Percentiles rank a stretch among this genome's conserved stretches.
These are phyloP conservation scores for Leptographium procerum DNA, from an alignment of 2,329 filamentous ascomycete genomes.

Conservation along the genomic window DNA sequence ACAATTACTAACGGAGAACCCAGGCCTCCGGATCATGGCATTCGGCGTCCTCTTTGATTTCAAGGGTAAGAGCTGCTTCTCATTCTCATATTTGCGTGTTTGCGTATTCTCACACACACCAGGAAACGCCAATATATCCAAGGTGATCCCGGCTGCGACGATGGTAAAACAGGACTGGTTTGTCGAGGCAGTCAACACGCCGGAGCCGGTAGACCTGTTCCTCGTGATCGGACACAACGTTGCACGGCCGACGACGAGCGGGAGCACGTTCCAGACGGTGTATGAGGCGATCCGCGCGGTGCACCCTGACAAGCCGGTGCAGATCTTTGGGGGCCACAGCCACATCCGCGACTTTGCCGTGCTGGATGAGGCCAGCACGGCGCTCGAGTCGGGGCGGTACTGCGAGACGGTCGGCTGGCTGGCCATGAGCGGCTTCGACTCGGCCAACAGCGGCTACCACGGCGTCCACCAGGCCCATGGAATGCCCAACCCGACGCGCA, in stretches of 20 bases:
- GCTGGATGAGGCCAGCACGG: conserved; percentile 50
- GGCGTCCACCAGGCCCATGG: conserved; percentile 24
- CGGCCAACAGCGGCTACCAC: conserved; percentile 28
- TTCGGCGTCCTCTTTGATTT: conserved; percentile 35
- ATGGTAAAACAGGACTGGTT: conserved; percentile 50
- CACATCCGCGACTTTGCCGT: conserved; percentile 55
- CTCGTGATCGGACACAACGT: conserved; percentile 54
- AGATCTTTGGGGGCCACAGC: conserved; percentile 54
- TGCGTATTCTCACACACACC: conserved; percentile 12
- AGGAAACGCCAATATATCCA: conserved; percentile 50
- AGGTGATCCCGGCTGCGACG: conserved; percentile 41
- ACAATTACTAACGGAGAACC: background rate
- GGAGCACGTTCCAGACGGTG: conserved; percentile 33
- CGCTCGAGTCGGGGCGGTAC: conserved; percentile 52
- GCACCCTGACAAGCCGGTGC: conserved; percentile 46
- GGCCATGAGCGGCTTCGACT: conserved; percentile 47
- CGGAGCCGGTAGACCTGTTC: conserved; percentile 50
- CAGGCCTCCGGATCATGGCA: conserved; percentile 30
- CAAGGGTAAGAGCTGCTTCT: conserved; percentile 34
- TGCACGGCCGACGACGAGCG: conserved; percentile 30
- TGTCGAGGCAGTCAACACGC: conserved; percentile 38
- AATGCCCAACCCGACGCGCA: conserved; percentile 27
- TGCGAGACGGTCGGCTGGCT: conserved; percentile 59
- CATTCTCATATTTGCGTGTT: too few species aligned
- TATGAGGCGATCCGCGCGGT: conserved; percentile 46